These are phyloP conservation scores for Starmerella cellae DNA, from an alignment of 805 yeast species.

Conservation along the genomic window DNA sequence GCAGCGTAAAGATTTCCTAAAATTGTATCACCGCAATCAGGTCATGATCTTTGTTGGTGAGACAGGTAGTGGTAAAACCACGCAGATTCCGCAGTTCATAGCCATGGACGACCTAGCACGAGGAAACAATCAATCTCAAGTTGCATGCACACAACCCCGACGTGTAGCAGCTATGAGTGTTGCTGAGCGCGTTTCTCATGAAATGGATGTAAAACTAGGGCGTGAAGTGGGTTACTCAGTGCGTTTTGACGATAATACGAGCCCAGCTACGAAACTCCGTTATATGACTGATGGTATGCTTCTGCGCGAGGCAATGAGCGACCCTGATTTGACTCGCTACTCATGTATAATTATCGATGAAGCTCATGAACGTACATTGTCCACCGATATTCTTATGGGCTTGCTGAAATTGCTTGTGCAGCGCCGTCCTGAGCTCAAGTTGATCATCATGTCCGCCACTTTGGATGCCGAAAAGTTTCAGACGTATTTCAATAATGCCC, in stretches of 20 bases:
- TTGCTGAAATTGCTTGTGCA: constrained; percentile 65
- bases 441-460: constrained; percentile 95
- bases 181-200: constrained; percentile 75
- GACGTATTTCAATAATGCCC: constrained; percentile 77
- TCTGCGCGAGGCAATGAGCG: constrained; percentile 93
- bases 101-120: constrained; percentile 87
- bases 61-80: constrained; percentile 97
- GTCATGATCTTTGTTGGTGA: constrained; percentile 98
- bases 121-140: constrained; percentile 54
- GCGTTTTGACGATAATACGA: constrained; percentile 83
- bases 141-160: constrained; percentile 93
- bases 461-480: constrained; percentile 95
- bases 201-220: constrained; percentile 86
- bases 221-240: constrained; percentile 91
- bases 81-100: constrained; percentile 96
- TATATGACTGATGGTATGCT: constrained; percentile 99
- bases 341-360: constrained; percentile 90
- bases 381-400: constrained; percentile 96
- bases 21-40: constrained; percentile 72
- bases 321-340: constrained; percentile 64
- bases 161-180: constrained; percentile 88
- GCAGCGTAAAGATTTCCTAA: constrained; percentile 78
- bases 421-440: constrained; percentile 76
- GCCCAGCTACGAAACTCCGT: constrained; percentile 66
- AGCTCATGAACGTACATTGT: constrained; percentile 94